Percentiles rank a stretch among this genome's conserved stretches.
phyloP scores from a whole-genome alignment of 495 filamentous ascomycete genomes.

The Xylaria nigripes region DNA sequence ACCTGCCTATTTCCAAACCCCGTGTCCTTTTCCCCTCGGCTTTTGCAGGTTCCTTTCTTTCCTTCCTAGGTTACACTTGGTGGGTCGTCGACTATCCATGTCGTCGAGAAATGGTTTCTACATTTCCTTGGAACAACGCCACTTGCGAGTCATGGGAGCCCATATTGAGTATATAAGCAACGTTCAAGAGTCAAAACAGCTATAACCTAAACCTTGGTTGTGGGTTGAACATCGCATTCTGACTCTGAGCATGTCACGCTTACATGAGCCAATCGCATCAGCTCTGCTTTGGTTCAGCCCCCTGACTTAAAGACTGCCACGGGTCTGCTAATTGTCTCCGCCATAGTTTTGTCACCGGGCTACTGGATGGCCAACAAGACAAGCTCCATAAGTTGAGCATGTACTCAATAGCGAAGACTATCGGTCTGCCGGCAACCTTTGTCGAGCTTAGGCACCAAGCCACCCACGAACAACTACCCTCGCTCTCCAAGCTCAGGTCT shows the following conservation, averaged over 20 bases:
- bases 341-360: constrained; percentile 78
- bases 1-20: neutral
- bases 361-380: constrained; percentile 68
- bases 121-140: neutral
- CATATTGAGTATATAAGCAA: neutral
- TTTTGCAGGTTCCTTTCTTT: neutral
- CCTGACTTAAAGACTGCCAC: neutral
- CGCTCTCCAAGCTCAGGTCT: constrained; percentile 57
- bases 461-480: constrained; percentile 79
- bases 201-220: neutral
- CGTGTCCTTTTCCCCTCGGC: constrained; percentile 1
- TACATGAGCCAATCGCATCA: neutral
- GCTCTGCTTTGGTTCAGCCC: neutral
- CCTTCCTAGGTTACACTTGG: neutral
- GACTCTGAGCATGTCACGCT: neutral
- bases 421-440: constrained; percentile 73
- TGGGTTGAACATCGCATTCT: neutral
- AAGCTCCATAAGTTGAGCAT: constrained; percentile 65
- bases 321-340: constrained; percentile 3
- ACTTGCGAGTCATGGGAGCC: neutral
- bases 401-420: constrained; percentile 67
- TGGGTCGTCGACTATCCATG: neutral
- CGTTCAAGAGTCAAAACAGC: neutral
- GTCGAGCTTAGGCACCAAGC: constrained; percentile 87
- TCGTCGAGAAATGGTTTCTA: neutral